Percentiles rank a stretch among this genome's conserved stretches.
Conservation (phyloP, 164 flowering plant genomes). For the Annona squamosa region DNA sequence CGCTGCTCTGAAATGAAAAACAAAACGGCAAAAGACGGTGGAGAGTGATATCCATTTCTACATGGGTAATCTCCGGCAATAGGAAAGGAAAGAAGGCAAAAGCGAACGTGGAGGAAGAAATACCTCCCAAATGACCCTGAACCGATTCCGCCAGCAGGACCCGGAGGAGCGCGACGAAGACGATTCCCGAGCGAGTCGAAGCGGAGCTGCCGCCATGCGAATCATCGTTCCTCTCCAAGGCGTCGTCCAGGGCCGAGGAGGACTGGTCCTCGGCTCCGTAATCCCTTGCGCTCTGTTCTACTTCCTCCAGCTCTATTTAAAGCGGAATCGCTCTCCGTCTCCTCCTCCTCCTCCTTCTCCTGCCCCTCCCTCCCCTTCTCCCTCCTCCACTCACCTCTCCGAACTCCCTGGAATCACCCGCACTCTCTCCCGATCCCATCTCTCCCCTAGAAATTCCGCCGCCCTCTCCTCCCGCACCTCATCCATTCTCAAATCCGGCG, state of each 20-base stretch:
- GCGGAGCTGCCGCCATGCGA: conserved; percentile 66
- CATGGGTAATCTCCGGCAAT: neutral
- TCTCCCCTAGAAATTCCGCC: conserved; percentile 46
- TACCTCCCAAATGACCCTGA: conserved; percentile 29
- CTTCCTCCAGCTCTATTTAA: conserved; percentile 72
- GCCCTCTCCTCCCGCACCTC: conserved; percentile 65
- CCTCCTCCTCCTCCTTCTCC: conserved; percentile 29
- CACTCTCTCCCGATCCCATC: conserved; percentile 48
- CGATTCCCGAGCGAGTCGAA: neutral
- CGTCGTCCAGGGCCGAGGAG: conserved; percentile 82
- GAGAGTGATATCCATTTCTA: neutral
- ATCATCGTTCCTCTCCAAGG: conserved; percentile 91
- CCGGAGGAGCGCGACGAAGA: conserved; percentile 8
- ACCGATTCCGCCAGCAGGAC: conserved; percentile 12
- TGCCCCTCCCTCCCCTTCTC: conserved; percentile 12
- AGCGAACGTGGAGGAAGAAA: neutral
- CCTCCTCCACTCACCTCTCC: conserved; percentile 25
- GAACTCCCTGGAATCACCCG: conserved; percentile 33
- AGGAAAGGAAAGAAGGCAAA: neutral
- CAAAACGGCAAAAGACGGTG: neutral
- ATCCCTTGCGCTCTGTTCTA: conserved; percentile 93
- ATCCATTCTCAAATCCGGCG: conserved; percentile 33
- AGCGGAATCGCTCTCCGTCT: conserved; percentile 43
- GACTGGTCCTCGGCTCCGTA: conserved; percentile 67
- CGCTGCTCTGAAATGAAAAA: neutral